Percentiles rank a stretch among this genome's conserved stretches.
These are phyloP conservation scores for Lasiodiplodia sp. DNA, from an alignment of 2,329 filamentous ascomycete genomes.

Conservation along the genomic window DNA sequence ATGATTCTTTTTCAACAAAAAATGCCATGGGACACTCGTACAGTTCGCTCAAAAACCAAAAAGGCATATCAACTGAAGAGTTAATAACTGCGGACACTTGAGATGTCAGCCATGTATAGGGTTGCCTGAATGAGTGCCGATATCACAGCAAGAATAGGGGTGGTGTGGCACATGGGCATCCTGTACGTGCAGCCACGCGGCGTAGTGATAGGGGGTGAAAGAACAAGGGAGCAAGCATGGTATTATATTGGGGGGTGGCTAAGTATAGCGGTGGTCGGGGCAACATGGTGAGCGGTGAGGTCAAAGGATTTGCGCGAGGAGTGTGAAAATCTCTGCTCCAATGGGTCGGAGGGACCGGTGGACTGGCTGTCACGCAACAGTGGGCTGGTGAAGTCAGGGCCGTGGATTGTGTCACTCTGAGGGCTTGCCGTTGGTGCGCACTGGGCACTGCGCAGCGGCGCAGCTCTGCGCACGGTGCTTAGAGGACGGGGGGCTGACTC, in stretches of 20 bases:
- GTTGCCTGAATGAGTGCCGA: too few species aligned
- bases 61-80: too few species aligned
- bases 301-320: neutral
- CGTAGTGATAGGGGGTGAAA: neutral
- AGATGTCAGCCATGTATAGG: too few species aligned
- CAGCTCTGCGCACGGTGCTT: constrained; percentile 13
- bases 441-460: constrained; percentile 6
- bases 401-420: constrained; percentile 14
- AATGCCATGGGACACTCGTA: too few species aligned
- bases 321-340: neutral
- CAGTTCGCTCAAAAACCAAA: too few species aligned
- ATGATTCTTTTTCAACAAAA: too few species aligned
- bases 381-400: neutral
- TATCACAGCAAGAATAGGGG: too few species aligned
- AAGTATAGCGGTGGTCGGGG: too few species aligned
- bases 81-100: too few species aligned
- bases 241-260: too few species aligned
- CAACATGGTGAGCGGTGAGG: neutral
- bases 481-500: constrained; percentile 4
- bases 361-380: constrained; percentile 11
- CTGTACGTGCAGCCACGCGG: too few species aligned
- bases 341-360: neutral
- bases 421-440: neutral
- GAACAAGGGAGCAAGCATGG: neutral
- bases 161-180: too few species aligned